A percentile compares a stretch with the other conserved stretches of the same genome.
Evolutionary conservation across 2,329 filamentous ascomycete species (phyloP).

Genomic region (Ceratocystis lukuohia): DNA sequence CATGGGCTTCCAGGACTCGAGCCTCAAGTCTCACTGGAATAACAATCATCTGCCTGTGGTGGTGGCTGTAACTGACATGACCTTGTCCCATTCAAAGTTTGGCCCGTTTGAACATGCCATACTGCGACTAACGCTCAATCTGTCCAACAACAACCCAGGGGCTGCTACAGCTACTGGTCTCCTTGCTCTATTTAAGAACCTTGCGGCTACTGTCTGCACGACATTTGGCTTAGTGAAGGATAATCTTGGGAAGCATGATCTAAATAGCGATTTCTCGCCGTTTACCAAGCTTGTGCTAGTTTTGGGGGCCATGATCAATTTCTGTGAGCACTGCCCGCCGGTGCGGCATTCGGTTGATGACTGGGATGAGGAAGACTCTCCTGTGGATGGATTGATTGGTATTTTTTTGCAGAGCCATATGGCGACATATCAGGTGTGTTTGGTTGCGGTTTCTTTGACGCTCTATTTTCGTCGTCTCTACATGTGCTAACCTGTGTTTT

Average conservation of each 20-base stretch:
- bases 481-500: neutral
- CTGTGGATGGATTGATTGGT: slow-evolving; percentile 46
- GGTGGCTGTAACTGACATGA: slow-evolving; percentile 34
- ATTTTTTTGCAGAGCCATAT: slow-evolving; percentile 57
- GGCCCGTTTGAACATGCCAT: slow-evolving; percentile 35
- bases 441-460: slow-evolving; percentile 15
- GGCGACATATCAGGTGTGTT: slow-evolving; percentile 52
- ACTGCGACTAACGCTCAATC: slow-evolving; percentile 65
- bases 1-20: slow-evolving; percentile 34
- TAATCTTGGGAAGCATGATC: slow-evolving; percentile 36
- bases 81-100: slow-evolving; percentile 28
- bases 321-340: slow-evolving; percentile 61
- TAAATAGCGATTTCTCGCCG: slow-evolving; percentile 31
- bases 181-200: slow-evolving; percentile 37
- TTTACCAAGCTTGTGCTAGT: slow-evolving; percentile 64
- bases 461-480: neutral
- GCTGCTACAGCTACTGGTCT: slow-evolving; percentile 58
- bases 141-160: slow-evolving; percentile 65
- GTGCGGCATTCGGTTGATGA: slow-evolving; percentile 36
- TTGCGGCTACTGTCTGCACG: slow-evolving; percentile 38
- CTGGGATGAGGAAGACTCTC: slow-evolving; percentile 27
- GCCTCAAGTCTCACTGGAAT: slow-evolving; percentile 33
- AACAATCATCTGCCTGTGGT: slow-evolving; percentile 39
- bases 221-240: slow-evolving; percentile 37
- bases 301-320: slow-evolving; percentile 74